Conservation (phyloP, 306 rosid species). For the Rosa rugosa region DNA sequence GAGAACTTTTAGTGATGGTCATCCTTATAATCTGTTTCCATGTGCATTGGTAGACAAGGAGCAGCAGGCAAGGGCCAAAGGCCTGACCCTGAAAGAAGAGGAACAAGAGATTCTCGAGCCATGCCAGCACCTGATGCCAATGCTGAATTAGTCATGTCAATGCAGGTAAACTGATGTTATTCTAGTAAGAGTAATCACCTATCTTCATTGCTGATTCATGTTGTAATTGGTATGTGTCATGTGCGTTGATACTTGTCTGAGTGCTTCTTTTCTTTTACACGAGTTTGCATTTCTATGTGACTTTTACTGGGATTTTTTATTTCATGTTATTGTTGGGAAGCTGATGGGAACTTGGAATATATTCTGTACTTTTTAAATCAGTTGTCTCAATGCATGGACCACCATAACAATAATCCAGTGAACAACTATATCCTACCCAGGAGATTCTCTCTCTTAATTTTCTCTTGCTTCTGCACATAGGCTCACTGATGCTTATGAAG, state of each 20-base stretch:
- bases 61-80: conserved; percentile 80
- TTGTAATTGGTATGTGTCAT: neutral
- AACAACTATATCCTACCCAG: neutral
- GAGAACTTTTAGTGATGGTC: neutral
- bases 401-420: neutral
- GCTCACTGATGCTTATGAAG: neutral
- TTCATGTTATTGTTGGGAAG: conserved; percentile 1
- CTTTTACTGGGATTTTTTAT: neutral
- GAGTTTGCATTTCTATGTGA: neutral
- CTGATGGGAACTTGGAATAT: neutral
- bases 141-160: conserved; percentile 87
- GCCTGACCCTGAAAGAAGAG: conserved; percentile 74
- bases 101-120: conserved; percentile 80
- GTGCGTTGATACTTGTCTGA: neutral
- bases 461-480: neutral
- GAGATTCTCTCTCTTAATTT: neutral
- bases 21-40: conserved; percentile 13
- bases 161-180: conserved; percentile 64
- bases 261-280: neutral
- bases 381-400: neutral
- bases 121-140: conserved; percentile 99
- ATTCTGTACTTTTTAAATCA: neutral
- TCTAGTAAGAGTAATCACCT: neutral
- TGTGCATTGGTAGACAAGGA: conserved; percentile 67
- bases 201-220: conserved; percentile 11